Conservation (phyloP, 441 rosid genomes). For the Mallotus repandus region DNA sequence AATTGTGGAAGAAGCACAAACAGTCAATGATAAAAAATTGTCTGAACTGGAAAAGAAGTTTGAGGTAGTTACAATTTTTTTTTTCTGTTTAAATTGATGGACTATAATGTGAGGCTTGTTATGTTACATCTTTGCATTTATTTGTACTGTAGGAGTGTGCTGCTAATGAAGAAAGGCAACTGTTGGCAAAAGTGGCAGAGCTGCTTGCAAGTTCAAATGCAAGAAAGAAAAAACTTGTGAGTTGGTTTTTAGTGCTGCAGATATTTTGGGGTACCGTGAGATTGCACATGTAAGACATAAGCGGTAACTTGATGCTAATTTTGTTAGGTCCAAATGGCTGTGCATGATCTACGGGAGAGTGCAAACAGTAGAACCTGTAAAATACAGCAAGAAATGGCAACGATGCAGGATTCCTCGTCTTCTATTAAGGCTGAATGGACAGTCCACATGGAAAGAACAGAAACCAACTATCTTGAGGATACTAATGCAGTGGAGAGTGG, state of each 20-base stretch:
- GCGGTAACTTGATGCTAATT: slow-evolving; percentile 16
- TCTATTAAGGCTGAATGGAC: slow-evolving; percentile 80
- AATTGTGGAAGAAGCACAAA: slow-evolving; percentile 80
- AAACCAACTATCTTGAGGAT: slow-evolving; percentile 64
- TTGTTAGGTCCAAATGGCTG: slow-evolving; percentile 80
- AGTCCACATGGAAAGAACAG: slow-evolving; percentile 75
- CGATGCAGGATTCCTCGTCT: slow-evolving; percentile 80
- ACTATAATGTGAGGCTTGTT: background rate
- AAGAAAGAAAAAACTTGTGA: slow-evolving; percentile 80
- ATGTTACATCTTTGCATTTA: slow-evolving; percentile 14
- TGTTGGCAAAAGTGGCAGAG: slow-evolving; percentile 89
- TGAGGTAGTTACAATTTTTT: slow-evolving; percentile 52
- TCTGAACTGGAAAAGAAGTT: slow-evolving; percentile 83
- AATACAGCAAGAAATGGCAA: slow-evolving; percentile 88
- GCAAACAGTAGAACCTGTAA: slow-evolving; percentile 70
- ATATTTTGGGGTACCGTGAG: background rate
- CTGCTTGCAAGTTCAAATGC: slow-evolving; percentile 75
- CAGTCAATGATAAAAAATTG: slow-evolving; percentile 67
- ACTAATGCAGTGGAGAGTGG: slow-evolving; percentile 74
- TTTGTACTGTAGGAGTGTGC: slow-evolving; percentile 57
- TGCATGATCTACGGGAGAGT: slow-evolving; percentile 79
- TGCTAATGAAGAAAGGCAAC: slow-evolving; percentile 74
- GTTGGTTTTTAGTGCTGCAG: background rate
- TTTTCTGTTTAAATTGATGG: slow-evolving; percentile 11
- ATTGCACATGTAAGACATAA: background rate